These are phyloP conservation scores for Cystobasidium sp. DNA, from an alignment of 1,284 basidiomycete genomes.

Conservation along the genomic window DNA sequence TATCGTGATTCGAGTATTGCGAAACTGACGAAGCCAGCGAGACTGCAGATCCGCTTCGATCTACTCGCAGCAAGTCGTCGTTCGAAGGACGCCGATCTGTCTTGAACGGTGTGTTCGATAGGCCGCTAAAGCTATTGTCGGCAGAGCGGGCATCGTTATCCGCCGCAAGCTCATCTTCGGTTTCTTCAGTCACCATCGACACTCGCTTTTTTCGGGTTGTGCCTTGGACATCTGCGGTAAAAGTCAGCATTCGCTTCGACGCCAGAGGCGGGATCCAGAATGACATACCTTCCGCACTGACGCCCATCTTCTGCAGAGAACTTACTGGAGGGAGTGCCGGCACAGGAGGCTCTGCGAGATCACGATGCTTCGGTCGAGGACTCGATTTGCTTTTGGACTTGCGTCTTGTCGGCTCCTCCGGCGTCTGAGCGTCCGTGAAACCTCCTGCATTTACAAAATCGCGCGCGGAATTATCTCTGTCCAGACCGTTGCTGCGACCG, in stretches of 20 bases:
- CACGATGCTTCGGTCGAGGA: slow-evolving; percentile 15
- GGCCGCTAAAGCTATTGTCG: slow-evolving; percentile 2
- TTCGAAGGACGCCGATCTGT: neutral
- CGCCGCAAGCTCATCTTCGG: slow-evolving; percentile 37
- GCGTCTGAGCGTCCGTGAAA: slow-evolving; percentile 25
- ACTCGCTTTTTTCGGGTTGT: slow-evolving; percentile 38
- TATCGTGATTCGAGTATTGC: slow-evolving; percentile 17
- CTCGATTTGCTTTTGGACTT: slow-evolving; percentile 40
- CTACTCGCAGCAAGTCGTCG: neutral
- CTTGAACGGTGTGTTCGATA: neutral
- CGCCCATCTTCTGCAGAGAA: slow-evolving; percentile 8
- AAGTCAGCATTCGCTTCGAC: neutral
- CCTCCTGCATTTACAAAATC: slow-evolving; percentile 33
- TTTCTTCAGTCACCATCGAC: slow-evolving; percentile 42
- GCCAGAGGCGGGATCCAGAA: neutral
- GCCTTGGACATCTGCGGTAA: neutral
- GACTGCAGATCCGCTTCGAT: slow-evolving; percentile 31
- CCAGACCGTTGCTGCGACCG: slow-evolving; percentile 16
- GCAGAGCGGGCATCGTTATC: slow-evolving; percentile 5
- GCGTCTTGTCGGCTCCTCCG: slow-evolving; percentile 4
- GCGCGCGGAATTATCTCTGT: slow-evolving; percentile 21
- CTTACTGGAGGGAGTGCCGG: slow-evolving; percentile 35
- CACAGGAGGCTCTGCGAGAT: slow-evolving; percentile 18
- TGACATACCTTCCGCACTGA: slow-evolving; percentile 15
- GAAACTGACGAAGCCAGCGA: slow-evolving; percentile 35